Evolutionary conservation across 2,329 filamentous ascomycete genomes (phyloP).

Genomic region (Xylariaceae sp.): DNA sequence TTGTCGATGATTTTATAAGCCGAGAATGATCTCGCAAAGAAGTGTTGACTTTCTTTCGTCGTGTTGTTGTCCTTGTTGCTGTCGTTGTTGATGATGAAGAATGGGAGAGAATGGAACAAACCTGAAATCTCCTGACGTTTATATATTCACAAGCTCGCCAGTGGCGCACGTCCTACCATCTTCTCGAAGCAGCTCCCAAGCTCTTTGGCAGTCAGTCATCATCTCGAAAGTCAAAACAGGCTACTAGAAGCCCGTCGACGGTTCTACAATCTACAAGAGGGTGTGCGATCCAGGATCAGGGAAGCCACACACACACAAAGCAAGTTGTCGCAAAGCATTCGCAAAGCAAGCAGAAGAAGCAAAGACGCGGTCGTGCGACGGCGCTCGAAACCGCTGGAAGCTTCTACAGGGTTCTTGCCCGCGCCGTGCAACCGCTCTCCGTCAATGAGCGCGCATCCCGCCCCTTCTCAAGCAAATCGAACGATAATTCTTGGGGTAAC

Average conservation of each 20-base stretch:
- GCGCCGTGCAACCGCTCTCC: not conserved
- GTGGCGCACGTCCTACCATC: slow-evolving; percentile 21
- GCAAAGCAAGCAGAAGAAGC: not conserved
- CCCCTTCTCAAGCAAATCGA: not conserved
- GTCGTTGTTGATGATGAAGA: slow-evolving; percentile 13
- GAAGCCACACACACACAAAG: slow-evolving; percentile 13
- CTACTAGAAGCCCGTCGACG: slow-evolving; percentile 29
- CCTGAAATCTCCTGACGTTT: slow-evolving; percentile 15
- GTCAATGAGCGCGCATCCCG: not conserved
- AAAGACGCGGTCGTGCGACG: slow-evolving; percentile 20
- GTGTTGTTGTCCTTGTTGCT: not conserved
- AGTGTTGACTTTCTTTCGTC: not conserved
- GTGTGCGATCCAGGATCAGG: not conserved
- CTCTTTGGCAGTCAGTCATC: slow-evolving; percentile 17
- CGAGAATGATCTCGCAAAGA: not conserved
- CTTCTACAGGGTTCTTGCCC: slow-evolving; percentile 21
- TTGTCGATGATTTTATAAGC: not conserved
- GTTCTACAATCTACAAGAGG: slow-evolving; percentile 2
- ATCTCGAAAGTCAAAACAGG: slow-evolving; percentile 14
- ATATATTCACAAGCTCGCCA: slow-evolving; percentile 29
- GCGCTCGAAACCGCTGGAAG: slow-evolving; percentile 27
- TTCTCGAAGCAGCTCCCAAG: slow-evolving; percentile 26
- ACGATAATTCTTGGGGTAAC: not conserved
- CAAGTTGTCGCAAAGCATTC: slow-evolving; percentile 5
- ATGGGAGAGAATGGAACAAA: not conserved